phyloP scores from a whole-genome alignment of 2,329 filamentous ascomycete species.

The Paraphoma sp. region DNA sequence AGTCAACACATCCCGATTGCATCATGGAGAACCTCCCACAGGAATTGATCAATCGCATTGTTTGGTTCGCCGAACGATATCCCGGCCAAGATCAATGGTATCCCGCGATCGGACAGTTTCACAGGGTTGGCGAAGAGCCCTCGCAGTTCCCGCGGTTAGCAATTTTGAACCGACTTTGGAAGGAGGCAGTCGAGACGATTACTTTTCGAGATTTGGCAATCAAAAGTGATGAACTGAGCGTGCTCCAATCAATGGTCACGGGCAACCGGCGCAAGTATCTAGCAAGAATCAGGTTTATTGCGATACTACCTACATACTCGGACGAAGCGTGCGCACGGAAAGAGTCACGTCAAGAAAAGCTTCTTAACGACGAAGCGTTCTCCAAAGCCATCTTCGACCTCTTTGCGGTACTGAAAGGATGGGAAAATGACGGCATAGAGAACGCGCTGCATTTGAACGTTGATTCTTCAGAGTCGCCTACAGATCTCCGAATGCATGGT shows the following conservation, averaged over 20 bases:
- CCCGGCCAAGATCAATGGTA: constrained; percentile 6
- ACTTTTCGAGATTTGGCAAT: constrained; percentile 7
- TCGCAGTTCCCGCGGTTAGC: constrained; percentile 9
- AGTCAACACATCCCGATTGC: background rate
- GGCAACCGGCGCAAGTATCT: constrained; percentile 7
- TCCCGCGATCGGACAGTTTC: constrained; percentile 5
- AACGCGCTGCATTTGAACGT: constrained; percentile 4
- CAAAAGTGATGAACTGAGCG: constrained; percentile 6
- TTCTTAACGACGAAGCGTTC: constrained; percentile 5
- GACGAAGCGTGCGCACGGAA: constrained; percentile 7
- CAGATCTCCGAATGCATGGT: background rate
- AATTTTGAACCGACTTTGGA: constrained; percentile 8
- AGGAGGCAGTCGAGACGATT: constrained; percentile 10
- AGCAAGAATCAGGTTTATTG: constrained; percentile 2
- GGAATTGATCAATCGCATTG: constrained; percentile 17
- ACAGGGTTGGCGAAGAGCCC: background rate
- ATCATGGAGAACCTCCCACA: constrained; percentile 21
- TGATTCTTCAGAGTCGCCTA: background rate
- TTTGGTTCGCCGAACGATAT: constrained; percentile 6
- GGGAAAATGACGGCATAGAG: constrained; percentile 9
- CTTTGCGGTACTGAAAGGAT: constrained; percentile 4
- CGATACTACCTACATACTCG: constrained; percentile 7
- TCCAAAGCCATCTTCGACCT: constrained; percentile 3
- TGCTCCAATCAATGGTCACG: constrained; percentile 6
- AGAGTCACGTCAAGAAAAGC: constrained; percentile 5